A percentile compares a stretch with the other conserved stretches of the same genome.
These are phyloP conservation scores for Paratrimastix pyriformis DNA, from an alignment of 78 protist genomes.

Conservation along the genomic window DNA sequence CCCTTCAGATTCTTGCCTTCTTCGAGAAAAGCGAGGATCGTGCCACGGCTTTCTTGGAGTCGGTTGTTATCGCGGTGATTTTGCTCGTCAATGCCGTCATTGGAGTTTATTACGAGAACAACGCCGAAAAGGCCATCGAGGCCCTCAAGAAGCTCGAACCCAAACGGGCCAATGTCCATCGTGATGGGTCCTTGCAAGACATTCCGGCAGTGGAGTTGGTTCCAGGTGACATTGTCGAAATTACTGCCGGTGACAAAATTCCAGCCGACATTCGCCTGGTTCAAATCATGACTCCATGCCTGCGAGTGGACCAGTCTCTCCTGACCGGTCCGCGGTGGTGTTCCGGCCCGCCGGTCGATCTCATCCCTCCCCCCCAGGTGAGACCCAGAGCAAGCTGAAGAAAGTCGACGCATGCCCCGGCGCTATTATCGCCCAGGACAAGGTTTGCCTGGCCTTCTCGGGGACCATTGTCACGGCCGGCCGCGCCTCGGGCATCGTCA, in stretches of 20 bases:
- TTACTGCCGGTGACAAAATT: conserved; percentile 29
- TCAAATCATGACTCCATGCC: not conserved
- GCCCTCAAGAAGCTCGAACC: conserved; percentile 27
- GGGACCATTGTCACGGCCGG: conserved; percentile 53
- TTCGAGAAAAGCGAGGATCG: conserved; percentile 45
- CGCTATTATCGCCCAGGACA: no score
- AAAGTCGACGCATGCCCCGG: no score
- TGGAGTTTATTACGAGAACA: conserved; percentile 57
- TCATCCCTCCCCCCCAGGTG: no score
- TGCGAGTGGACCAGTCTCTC: no score
- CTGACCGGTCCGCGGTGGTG: no score
- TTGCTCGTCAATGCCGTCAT: conserved; percentile 53
- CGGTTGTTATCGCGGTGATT: conserved; percentile 51
- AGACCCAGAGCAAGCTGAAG: no score
- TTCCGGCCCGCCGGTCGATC: no score
- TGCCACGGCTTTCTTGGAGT: not conserved
- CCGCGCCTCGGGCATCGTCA: conserved; percentile 39
- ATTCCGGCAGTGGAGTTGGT: conserved; percentile 14
- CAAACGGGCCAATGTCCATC: conserved; percentile 23
- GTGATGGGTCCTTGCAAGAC: not conserved
- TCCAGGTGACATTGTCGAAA: conserved; percentile 38
- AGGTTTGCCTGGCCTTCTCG: no score
- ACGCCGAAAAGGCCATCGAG: conserved; percentile 57
- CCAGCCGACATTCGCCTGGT: conserved; percentile 50
- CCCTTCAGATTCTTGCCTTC: conserved; percentile 31